Conservation (phyloP, 192 early-diverging fungal species). For the Fimicolochytrium jonesii region DNA sequence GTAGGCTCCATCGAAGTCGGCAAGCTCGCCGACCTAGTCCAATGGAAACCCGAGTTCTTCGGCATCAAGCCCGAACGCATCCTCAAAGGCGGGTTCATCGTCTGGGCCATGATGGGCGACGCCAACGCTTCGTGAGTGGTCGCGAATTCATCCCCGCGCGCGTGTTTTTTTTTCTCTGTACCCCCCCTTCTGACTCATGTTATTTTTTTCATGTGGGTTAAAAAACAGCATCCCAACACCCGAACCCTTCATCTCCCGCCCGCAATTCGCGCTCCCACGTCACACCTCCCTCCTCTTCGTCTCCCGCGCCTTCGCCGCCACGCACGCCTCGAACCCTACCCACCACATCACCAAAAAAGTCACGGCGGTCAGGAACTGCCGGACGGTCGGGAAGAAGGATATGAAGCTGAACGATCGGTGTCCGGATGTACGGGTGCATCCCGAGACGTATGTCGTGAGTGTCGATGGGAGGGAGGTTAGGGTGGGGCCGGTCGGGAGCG, state of each 20-base stretch:
- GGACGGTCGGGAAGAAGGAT: slow-evolving; percentile 73
- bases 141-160: no score
- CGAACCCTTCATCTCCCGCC: slow-evolving; percentile 78
- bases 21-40: slow-evolving; percentile 90
- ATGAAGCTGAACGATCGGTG: slow-evolving; percentile 80
- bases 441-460: slow-evolving; percentile 85
- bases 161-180: not conserved
- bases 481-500: slow-evolving; percentile 56
- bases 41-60: slow-evolving; percentile 82
- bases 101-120: slow-evolving; percentile 84
- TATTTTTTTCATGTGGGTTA: no score
- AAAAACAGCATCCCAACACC: slow-evolving; percentile 85
- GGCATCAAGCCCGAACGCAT: slow-evolving; percentile 82
- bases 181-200: not conserved
- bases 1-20: slow-evolving; percentile 92
- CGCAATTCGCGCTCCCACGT: slow-evolving; percentile 69
- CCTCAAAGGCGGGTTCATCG: slow-evolving; percentile 86
- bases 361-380: slow-evolving; percentile 67
- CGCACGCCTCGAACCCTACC: slow-evolving; percentile 52
- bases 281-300: slow-evolving; percentile 76
- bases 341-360: slow-evolving; percentile 52
- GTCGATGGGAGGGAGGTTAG: slow-evolving; percentile 68
- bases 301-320: slow-evolving; percentile 61
- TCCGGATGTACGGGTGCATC: slow-evolving; percentile 80
- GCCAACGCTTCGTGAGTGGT: slow-evolving; percentile 77